Evolutionary conservation across 2,329 filamentous ascomycete genomes (phyloP), one percentile per base, ranked within the genome.

Genomic region (Coniochaeta sp.): DNA sequence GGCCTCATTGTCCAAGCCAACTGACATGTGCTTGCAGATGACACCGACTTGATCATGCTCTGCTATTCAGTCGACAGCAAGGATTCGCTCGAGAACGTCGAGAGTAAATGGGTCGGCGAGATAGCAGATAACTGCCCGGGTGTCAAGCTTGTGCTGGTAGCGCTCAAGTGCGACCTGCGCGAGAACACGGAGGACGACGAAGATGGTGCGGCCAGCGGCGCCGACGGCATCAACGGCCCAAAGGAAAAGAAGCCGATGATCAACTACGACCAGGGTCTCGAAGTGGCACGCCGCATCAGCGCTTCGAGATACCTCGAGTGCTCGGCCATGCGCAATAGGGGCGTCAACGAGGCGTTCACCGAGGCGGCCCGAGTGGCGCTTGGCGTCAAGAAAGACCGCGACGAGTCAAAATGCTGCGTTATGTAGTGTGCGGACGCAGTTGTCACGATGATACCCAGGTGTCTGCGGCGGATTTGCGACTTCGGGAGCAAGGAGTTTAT

Each of bases 1-100:
- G 28, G 28, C 9, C 28, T 31, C 5, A 31, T 31, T 9, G n/a
- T 31, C 9, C 28, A 31, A 31, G 34, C 34, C 34, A 3, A 22
- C 66, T 66, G 54, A 66, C 60, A 58, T 24, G 8, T 19, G 22
- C 1, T 14, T 34, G 16, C 22, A 83, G 81, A 88, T 66, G 95
- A 99, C 73, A 99, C 95, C 59, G 95, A 99, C 72, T 87, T 96
- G 52, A 96, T 99, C 69, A 97, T 99, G 89, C 90, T 99, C 67
- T 99, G 95, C 81, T 99, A 98, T 78, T 95, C 90, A 69, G 90
- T 98, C 73, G 95, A 99, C 76, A 96, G 91, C 73, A 91, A 89
- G 67, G 93, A 97, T 75, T 97, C 93, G 3, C 86, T 99, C 63
- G 95, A 99, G 75, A 99, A 99, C 83, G 92, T 99, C 63, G 92